phyloP scores from a whole-genome alignment of 495 filamentous ascomycete genomes.

The Bombardia bombarda region DNA sequence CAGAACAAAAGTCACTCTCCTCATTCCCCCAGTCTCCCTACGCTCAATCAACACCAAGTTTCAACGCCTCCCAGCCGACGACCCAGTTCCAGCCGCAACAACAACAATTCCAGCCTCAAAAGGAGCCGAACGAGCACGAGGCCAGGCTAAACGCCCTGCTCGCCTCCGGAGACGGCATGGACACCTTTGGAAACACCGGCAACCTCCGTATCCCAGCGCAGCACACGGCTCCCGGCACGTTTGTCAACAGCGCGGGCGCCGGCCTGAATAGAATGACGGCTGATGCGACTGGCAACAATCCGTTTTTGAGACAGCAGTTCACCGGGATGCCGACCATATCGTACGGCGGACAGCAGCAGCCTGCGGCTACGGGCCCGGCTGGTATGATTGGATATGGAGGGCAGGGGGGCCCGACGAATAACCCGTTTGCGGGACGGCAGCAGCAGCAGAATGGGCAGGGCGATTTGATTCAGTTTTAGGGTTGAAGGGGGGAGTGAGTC shows the following conservation, averaged over 20 bases:
- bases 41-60: slow-evolving; percentile 6
- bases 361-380: slow-evolving; percentile 72
- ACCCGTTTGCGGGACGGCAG: slow-evolving; percentile 69
- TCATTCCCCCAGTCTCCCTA: slow-evolving; percentile 22
- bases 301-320: slow-evolving; percentile 74
- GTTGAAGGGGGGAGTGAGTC: neutral
- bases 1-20: slow-evolving; percentile 60
- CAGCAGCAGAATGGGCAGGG: slow-evolving; percentile 59
- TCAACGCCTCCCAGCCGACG: slow-evolving; percentile 21
- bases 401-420: slow-evolving; percentile 50
- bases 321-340: slow-evolving; percentile 66
- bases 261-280: slow-evolving; percentile 59
- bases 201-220: slow-evolving; percentile 92
- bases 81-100: slow-evolving; percentile 6
- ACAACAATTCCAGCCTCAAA: slow-evolving; percentile 38
- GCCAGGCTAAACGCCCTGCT: slow-evolving; percentile 87
- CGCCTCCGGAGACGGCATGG: slow-evolving; percentile 78
- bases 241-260: slow-evolving; percentile 88
- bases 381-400: slow-evolving; percentile 43
- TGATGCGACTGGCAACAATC: slow-evolving; percentile 83
- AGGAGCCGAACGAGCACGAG: slow-evolving; percentile 64
- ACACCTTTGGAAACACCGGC: slow-evolving; percentile 95
- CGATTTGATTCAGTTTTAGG: slow-evolving; percentile 87
- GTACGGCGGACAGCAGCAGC: slow-evolving; percentile 50
- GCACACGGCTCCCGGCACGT: slow-evolving; percentile 93